Conservation (phyloP, 768 basidiomycete genomes). For the Coprinopsis strossmayeri region DNA sequence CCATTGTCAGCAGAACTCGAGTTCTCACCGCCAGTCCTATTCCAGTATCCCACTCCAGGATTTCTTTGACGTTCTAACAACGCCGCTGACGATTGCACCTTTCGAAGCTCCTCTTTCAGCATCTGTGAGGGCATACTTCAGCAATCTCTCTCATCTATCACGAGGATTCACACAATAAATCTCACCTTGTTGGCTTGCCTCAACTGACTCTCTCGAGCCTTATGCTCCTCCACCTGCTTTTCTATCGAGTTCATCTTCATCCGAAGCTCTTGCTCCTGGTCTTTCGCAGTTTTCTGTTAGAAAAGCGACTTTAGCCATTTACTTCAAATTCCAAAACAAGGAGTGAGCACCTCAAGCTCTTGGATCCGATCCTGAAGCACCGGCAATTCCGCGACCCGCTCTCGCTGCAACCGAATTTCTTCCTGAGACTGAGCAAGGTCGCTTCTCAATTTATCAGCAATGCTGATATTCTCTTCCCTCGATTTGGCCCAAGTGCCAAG, state of each 20-base stretch:
- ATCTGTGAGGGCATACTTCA: too few species aligned
- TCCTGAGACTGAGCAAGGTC: slow-evolving; percentile 49
- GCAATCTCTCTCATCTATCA: too few species aligned
- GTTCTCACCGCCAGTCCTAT: slow-evolving; percentile 19
- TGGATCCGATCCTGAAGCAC: slow-evolving; percentile 39
- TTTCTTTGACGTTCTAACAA: slow-evolving; percentile 86
- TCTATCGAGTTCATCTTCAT: slow-evolving; percentile 49
- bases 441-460: slow-evolving; percentile 40
- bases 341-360: slow-evolving; percentile 55
- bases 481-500: slow-evolving; percentile 53
- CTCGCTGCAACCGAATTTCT: slow-evolving; percentile 40
- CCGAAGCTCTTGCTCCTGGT: slow-evolving; percentile 39
- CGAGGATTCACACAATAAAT: too few species aligned
- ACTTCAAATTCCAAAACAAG: background rate
- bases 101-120: slow-evolving; percentile 88
- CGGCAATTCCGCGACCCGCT: slow-evolving; percentile 51
- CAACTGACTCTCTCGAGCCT: slow-evolving; percentile 61
- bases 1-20: slow-evolving; percentile 29
- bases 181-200: slow-evolving; percentile 74
- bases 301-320: background rate
- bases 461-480: slow-evolving; percentile 57
- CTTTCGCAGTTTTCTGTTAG: slow-evolving; percentile 26
- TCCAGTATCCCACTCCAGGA: slow-evolving; percentile 94
- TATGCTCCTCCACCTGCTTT: slow-evolving; percentile 67
- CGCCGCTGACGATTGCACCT: slow-evolving; percentile 90